Evolutionary conservation across 2,329 filamentous ascomycete species (phyloP), one percentile per base, ranked within the genome.

Genomic region (Lachnellula cervina): DNA sequence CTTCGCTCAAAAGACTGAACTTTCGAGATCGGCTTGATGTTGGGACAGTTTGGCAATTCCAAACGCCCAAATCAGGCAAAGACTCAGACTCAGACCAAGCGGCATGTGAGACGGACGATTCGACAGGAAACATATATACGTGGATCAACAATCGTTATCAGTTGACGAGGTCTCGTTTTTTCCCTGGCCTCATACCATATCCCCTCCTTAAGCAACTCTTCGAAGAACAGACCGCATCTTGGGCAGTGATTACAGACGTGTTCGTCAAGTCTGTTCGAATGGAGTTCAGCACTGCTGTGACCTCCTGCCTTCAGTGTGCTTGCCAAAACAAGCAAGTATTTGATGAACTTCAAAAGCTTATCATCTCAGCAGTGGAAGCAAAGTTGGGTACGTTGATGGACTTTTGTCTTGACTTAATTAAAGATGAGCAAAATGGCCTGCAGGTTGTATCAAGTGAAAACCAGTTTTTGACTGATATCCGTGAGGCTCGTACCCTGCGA

Each of bases 71-170:
- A 44, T 2, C 19, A 21, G 42, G 6, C 16, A 44, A 13, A 11
- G 19, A 44, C 21, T 2, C 8, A 13, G 19, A 25, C 11, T 19
- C 42, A 4, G 42, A 44, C 19, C 4, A 21, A 11, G 42, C 42
- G 2, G 42, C 42, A 44, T 21, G 19, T 21, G 4, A 11, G 11
- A 23, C 19, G 1, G 11, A 44, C 42, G 14, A 44, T 9, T 19
- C 17, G 5, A 44, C 42, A 13, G 3, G 11, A 13, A 52, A 40
- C 28, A 52, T 47, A 19, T 52, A 52, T 32, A 37, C 7, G 16
- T 52, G 51, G 51, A 52, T 52, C 14, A 35, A 19, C 17, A 17
- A 35, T 5, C 40, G 42, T 7, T 52, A 52, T 46, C 43, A 38
- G n/a, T 13, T 34, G n/a, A 35, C 51, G 8, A 45, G 38, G n/a